Base-by-base conservation (phyloP, 805 yeast genomes). In the Candida nanaspora region DNA sequence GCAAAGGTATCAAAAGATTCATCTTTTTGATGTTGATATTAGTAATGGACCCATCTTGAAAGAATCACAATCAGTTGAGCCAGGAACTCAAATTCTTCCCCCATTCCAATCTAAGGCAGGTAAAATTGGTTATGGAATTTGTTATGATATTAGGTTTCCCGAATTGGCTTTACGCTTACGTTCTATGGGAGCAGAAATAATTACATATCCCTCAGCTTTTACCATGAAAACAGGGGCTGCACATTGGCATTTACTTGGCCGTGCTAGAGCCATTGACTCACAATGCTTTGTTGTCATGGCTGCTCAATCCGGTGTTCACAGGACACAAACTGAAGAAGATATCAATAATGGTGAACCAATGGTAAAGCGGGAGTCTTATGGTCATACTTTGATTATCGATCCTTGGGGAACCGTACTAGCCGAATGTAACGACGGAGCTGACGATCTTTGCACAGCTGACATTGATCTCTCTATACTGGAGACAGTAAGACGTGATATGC, bases 181-280 rank as follows among this genome's bases (percentile, higher is more conserved):
- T 39, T 55, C 74, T 9, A 50, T 63, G 39, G 95, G 96, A 3
- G 95, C 96, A 1, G 72, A 86, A 43, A 65, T 91, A 19, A 50
- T 91, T 31, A 74, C 91, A 2, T 91, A 68, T 51, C 98, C 98
- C 0, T 82, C 94, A 21, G 98, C 98, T 0, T 93, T 94, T 69
- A 93, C 96, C 0, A 75, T 84, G 56, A 79, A 80, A 47, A 91
- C 98, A 0, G 98, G 98, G 1, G 78, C 78, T 39, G 86, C 91
- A 1, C 98, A 91, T 55, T 91, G 97, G 95, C 78, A 78, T 40
- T 59, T 76, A 1, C 66, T 91, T 39, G 96, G 86, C 2, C 69
- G 78, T 22, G 82, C 95, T 0, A 67, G 97, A 37, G 98, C 98
- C 4, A 73, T 91, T 11, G 96, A 89, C 55, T 74, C 91, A 1